A percentile compares a stretch with the other conserved stretches of the same genome.
phyloP scores from a whole-genome alignment of 2,329 filamentous ascomycete genomes.

The Penicillium hesseltinei region DNA sequence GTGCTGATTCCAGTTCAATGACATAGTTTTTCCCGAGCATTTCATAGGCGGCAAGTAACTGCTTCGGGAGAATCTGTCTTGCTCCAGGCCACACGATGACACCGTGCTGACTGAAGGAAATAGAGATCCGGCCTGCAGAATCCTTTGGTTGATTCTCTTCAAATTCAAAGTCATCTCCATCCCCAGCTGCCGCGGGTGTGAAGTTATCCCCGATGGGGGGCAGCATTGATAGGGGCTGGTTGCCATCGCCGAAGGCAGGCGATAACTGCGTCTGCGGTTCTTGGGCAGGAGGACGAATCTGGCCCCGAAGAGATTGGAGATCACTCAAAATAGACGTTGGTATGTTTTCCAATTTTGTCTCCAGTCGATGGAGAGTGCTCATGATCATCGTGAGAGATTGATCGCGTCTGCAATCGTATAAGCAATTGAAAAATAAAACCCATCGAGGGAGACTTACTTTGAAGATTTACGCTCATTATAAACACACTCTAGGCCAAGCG shows the following conservation, averaged over 20 bases:
- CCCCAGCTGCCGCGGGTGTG: slow-evolving; percentile 29
- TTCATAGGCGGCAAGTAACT: slow-evolving; percentile 39
- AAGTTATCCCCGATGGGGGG: slow-evolving; percentile 20
- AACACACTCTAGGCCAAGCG: slow-evolving; percentile 50
- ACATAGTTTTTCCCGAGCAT: slow-evolving; percentile 50
- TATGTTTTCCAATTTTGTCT: slow-evolving; percentile 53
- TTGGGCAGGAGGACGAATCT: slow-evolving; percentile 21
- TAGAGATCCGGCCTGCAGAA: slow-evolving; percentile 36
- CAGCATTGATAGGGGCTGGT: slow-evolving; percentile 10
- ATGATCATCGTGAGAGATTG: slow-evolving; percentile 56
- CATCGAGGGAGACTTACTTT: slow-evolving; percentile 39
- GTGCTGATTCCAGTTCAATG: slow-evolving; percentile 49
- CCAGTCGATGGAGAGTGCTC: slow-evolving; percentile 54
- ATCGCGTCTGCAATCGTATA: slow-evolving; percentile 44
- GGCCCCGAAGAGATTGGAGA: slow-evolving; percentile 33
- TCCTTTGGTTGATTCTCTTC: slow-evolving; percentile 30
- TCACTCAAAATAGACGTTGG: slow-evolving; percentile 36
- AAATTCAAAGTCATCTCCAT: slow-evolving; percentile 32
- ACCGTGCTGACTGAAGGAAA: slow-evolving; percentile 53
- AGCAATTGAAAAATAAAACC: neutral
- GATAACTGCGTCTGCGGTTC: slow-evolving; percentile 17
- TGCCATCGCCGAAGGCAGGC: slow-evolving; percentile 12
- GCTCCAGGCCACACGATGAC: slow-evolving; percentile 52
- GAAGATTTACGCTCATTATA: slow-evolving; percentile 55
- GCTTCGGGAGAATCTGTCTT: slow-evolving; percentile 43